These are phyloP conservation scores for Dothideomycetidae sp. DNA, from an alignment of 2,329 filamentous ascomycete genomes.

Conservation along the genomic window DNA sequence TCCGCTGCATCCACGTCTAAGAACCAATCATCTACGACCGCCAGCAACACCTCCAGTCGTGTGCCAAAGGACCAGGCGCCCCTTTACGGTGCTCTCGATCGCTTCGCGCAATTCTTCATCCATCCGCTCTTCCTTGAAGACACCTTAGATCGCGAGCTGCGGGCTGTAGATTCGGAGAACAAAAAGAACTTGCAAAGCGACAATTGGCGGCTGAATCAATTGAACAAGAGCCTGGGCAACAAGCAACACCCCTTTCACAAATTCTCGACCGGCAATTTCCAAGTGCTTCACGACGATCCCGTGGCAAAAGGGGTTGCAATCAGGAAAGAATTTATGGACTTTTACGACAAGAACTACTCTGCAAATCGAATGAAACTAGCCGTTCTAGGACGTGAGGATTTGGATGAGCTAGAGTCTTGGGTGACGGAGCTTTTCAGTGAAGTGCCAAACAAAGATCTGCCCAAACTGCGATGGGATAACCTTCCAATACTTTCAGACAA, in stretches of 20 bases:
- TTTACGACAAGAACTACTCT: slow-evolving; percentile 79
- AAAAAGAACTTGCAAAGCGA: slow-evolving; percentile 95
- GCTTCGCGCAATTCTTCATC: slow-evolving; percentile 90
- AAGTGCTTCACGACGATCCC: slow-evolving; percentile 71
- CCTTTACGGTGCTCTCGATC: slow-evolving; percentile 69
- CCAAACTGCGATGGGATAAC: slow-evolving; percentile 52
- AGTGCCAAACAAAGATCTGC: slow-evolving; percentile 68
- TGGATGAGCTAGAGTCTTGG: slow-evolving; percentile 76
- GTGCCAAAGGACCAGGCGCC: slow-evolving; percentile 36
- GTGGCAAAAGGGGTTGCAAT: slow-evolving; percentile 70
- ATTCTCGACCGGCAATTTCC: slow-evolving; percentile 80
- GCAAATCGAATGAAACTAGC: slow-evolving; percentile 90
- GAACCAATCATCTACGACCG: slow-evolving; percentile 31
- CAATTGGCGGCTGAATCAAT: slow-evolving; percentile 71
- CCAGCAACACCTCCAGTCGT: slow-evolving; percentile 24
- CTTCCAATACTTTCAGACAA: slow-evolving; percentile 45
- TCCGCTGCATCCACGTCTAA: slow-evolving; percentile 55
- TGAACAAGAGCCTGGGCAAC: slow-evolving; percentile 80
- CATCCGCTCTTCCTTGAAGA: slow-evolving; percentile 72
- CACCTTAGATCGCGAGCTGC: slow-evolving; percentile 74
- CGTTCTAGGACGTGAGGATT: slow-evolving; percentile 63
- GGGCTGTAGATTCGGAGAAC: slow-evolving; percentile 87
- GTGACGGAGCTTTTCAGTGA: slow-evolving; percentile 68
- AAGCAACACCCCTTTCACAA: slow-evolving; percentile 78
- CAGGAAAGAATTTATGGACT: slow-evolving; percentile 80